Percentiles rank a stretch among this genome's conserved stretches.
These are phyloP conservation scores for Scheffersomyces illinoinensis DNA, from an alignment of 1,139 yeast genomes.

Conservation along the genomic window DNA sequence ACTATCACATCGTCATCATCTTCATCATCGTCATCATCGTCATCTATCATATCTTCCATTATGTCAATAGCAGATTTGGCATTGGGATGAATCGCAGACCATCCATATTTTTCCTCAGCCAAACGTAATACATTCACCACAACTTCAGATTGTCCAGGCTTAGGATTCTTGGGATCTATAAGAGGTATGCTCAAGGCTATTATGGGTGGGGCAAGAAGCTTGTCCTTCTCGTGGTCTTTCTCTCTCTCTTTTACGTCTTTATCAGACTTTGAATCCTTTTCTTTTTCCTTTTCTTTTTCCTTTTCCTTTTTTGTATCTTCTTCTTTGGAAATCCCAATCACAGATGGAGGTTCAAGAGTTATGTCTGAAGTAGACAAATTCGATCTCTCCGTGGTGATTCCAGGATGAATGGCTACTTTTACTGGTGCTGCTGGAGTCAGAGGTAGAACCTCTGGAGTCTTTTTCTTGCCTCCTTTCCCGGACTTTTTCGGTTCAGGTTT, in stretches of 20 bases:
- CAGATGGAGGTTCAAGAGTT: conserved; percentile 18
- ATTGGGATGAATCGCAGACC: conserved; percentile 70
- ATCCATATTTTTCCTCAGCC: conserved; percentile 87
- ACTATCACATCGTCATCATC: conserved; percentile 43
- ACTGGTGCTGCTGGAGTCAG: conserved; percentile 19
- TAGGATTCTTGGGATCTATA: conserved; percentile 47
- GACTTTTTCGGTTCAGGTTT: conserved; percentile 10
- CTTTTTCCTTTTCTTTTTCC: conserved; percentile 12
- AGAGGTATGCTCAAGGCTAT: conserved; percentile 64
- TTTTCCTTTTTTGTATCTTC: conserved; percentile 8
- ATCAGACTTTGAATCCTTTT: conserved; percentile 10
- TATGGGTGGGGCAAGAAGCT: conserved; percentile 41
- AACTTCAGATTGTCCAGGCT: conserved; percentile 69
- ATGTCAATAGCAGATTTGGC: conserved; percentile 61
- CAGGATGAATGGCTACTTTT: conserved; percentile 14
- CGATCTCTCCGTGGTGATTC: conserved; percentile 21
- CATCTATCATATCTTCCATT: conserved; percentile 62
- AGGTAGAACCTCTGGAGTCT: conserved; percentile 14
- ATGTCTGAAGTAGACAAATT: conserved; percentile 4
- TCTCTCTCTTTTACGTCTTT: conserved; percentile 23
- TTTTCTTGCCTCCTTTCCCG: conserved; percentile 7
- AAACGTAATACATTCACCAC: conserved; percentile 75
- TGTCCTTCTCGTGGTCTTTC: conserved; percentile 27
- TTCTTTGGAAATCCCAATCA: conserved; percentile 15
- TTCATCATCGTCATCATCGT: conserved; percentile 58